Conservation (phyloP, 2,329 filamentous ascomycete species). For the Botrytis pseudocinerea region DNA sequence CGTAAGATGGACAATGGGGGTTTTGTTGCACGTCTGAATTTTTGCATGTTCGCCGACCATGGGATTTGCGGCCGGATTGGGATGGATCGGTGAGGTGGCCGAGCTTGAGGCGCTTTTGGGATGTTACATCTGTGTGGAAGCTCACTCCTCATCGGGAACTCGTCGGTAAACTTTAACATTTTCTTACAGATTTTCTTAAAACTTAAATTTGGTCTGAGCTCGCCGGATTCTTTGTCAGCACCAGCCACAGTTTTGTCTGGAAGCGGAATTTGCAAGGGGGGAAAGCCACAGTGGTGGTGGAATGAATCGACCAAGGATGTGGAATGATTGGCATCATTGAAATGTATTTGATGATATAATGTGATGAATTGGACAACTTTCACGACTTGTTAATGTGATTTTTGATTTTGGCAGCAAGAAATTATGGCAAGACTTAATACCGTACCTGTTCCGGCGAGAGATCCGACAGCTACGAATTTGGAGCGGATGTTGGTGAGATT, state of each 20-base stretch:
- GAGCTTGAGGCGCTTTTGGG: neutral
- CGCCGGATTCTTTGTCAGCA: neutral
- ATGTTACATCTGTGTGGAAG: neutral
- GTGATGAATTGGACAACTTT: neutral
- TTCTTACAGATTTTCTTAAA: neutral
- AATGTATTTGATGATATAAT: neutral
- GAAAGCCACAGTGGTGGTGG: slow-evolving; percentile 4
- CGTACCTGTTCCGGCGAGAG: slow-evolving; percentile 24
- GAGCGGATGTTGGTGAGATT: slow-evolving; percentile 65
- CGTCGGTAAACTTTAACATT: neutral
- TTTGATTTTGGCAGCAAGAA: neutral
- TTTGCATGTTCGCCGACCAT: slow-evolving; percentile 13
- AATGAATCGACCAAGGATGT: slow-evolving; percentile 2
- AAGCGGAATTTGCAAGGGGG: neutral
- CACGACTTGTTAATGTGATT: neutral
- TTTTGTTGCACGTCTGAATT: slow-evolving; percentile 16
- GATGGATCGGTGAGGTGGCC: neutral
- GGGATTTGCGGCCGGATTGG: neutral
- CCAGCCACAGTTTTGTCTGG: slow-evolving; percentile 1
- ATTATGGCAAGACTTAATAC: slow-evolving; percentile 37
- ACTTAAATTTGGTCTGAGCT: neutral
- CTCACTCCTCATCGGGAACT: neutral
- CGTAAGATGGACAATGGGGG: neutral
- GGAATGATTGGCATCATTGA: neutral
- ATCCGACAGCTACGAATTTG: slow-evolving; percentile 48